Conservation (phyloP, 805 yeast species). For the Zygosaccharomyces rouxii region DNA sequence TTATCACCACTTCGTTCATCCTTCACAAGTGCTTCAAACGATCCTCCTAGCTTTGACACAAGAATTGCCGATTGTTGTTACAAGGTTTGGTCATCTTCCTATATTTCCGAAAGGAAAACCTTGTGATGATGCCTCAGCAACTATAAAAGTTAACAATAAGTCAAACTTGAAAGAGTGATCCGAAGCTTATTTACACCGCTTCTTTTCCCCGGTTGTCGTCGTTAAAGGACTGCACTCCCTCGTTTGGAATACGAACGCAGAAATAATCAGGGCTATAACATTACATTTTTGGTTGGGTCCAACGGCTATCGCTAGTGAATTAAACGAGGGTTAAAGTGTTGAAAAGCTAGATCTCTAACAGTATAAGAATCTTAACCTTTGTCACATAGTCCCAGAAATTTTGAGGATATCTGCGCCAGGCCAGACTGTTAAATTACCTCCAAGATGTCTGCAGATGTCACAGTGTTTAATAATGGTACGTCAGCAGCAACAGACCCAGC, state of each 20-base stretch:
- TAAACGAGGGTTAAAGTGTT: background rate
- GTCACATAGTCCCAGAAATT: background rate
- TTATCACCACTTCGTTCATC: conserved; percentile 13
- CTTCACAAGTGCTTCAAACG: background rate
- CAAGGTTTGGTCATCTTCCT: background rate
- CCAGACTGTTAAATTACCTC: background rate
- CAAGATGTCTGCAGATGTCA: conserved; percentile 12
- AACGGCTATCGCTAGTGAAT: background rate
- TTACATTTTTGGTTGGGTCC: background rate
- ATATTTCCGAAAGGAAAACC: background rate
- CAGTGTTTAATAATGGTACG: conserved; percentile 3
- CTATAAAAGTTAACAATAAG: background rate
- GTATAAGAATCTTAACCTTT: background rate
- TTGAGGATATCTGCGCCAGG: background rate
- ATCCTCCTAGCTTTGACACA: background rate
- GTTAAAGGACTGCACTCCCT: background rate
- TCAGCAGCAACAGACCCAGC: background rate
- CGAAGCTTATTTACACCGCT: background rate
- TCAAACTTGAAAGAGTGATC: background rate
- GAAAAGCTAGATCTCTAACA: background rate
- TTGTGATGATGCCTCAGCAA: background rate
- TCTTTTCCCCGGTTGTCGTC: background rate
- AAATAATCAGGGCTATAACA: background rate
- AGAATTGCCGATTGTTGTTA: too few species aligned
- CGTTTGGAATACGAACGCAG: background rate